phyloP scores from a whole-genome alignment of 169 alveolate species.

The Prorocentrum cordatum region DNA sequence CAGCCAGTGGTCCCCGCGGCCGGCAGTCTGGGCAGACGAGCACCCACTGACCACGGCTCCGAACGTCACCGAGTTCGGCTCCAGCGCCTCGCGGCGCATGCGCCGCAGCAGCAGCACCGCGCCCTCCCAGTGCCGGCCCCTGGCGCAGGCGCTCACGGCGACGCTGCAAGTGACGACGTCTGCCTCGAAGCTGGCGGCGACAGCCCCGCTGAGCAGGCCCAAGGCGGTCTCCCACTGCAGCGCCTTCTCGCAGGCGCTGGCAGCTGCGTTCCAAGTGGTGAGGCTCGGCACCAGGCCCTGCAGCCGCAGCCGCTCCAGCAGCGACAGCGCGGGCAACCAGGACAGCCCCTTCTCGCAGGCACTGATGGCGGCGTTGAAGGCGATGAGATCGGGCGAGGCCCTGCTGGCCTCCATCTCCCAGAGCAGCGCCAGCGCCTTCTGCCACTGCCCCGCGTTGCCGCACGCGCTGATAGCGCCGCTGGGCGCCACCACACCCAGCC shows the following conservation, averaged over 20 bases:
- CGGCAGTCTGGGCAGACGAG: no score
- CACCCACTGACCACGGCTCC: no score
- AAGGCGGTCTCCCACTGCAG: neutral
- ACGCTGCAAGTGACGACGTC: no score
- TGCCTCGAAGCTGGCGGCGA: no score
- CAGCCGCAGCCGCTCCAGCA: neutral
- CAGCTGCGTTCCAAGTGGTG: neutral
- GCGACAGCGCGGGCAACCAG: conserved; percentile 3
- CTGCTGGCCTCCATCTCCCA: neutral
- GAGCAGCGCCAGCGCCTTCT: neutral
- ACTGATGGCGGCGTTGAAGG: conserved; percentile 16
- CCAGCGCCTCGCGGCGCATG: neutral
- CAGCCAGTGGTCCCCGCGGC: neutral
- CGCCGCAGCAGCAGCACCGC: neutral
- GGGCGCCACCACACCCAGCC: neutral
- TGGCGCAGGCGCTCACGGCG: neutral
- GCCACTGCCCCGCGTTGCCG: neutral
- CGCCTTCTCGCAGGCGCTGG: conserved; percentile 13
- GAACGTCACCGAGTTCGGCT: neutral
- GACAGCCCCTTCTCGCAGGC: conserved; percentile 9
- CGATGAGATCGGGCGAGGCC: neutral
- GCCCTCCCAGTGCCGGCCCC: neutral
- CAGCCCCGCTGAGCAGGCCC: neutral
- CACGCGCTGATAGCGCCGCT: conserved; percentile 5
- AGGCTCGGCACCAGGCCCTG: neutral